These are phyloP conservation scores for Paraconiothyrium sp. DNA, from an alignment of 2,329 filamentous ascomycete genomes.

Conservation along the genomic window DNA sequence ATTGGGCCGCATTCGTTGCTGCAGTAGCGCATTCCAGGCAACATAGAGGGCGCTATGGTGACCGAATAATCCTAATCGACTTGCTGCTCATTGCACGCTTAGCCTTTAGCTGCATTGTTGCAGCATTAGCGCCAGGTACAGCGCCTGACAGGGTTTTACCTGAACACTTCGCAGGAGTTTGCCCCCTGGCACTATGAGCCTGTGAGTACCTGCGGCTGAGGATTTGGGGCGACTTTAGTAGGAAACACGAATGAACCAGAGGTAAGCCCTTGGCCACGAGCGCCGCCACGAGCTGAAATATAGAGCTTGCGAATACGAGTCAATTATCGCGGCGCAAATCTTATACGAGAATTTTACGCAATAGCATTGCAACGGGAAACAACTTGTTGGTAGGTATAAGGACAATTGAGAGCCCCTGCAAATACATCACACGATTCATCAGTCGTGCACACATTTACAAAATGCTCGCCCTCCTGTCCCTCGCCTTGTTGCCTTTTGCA, in stretches of 20 bases:
- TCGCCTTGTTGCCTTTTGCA: conserved; percentile 15
- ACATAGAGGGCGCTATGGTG: not conserved
- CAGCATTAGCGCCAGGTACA: not conserved
- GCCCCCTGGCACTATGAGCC: not conserved
- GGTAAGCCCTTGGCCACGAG: not conserved
- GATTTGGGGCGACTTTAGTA: not conserved
- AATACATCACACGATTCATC: too few relatives aligned
- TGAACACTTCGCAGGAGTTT: not conserved
- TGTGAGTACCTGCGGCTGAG: not conserved
- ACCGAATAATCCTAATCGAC: not conserved
- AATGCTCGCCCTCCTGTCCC: conserved; percentile 11
- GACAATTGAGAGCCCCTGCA: too few relatives aligned
- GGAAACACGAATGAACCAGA: not conserved
- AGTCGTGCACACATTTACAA: not conserved
- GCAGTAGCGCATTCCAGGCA: not conserved
- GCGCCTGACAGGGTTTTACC: not conserved
- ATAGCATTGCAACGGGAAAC: not conserved
- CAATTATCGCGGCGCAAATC: not conserved
- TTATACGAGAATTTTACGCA: not conserved
- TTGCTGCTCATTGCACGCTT: not conserved
- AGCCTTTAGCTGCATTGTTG: not conserved
- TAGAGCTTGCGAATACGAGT: not conserved
- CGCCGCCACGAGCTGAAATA: not conserved
- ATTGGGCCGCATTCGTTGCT: not conserved
- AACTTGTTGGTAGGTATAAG: too few relatives aligned